Percentiles rank a stretch among this genome's conserved stretches.
Conservation (phyloP, 768 basidiomycete genomes). For the Boletellus ananas region DNA sequence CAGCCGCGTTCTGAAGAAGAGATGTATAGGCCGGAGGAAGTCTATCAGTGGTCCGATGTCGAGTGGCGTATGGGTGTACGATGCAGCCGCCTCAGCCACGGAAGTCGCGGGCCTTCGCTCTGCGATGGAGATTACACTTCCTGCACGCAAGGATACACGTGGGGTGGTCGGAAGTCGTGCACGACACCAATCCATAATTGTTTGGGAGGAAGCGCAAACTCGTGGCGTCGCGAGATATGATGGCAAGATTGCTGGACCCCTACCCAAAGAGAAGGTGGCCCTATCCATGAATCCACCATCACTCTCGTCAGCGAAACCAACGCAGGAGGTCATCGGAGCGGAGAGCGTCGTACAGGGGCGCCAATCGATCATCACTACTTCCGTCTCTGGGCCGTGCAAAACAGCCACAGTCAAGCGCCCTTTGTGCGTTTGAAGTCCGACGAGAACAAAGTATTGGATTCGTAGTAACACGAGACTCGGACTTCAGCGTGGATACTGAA, state of each 20-base stretch:
- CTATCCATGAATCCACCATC: background rate
- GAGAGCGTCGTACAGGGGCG: conserved; percentile 3
- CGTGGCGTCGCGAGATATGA: conserved; percentile 9
- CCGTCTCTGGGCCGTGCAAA: conserved; percentile 7
- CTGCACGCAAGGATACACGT: background rate
- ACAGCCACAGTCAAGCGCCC: conserved; percentile 16
- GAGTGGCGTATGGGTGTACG: conserved; percentile 45
- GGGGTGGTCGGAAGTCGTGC: conserved; percentile 5
- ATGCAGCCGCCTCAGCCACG: conserved; percentile 44
- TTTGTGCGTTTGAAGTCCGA: conserved; percentile 7
- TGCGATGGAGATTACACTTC: conserved; percentile 22
- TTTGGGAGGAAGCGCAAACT: conserved; percentile 13
- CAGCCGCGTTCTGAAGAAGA: conserved; percentile 47
- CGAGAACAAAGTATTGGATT: background rate
- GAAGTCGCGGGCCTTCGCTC: conserved; percentile 28
- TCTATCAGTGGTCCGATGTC: conserved; percentile 37
- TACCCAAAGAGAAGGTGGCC: conserved; percentile 3
- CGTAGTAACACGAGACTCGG: too few relatives aligned
- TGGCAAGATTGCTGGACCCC: conserved; percentile 19
- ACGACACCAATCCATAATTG: conserved; percentile 26
- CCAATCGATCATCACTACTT: conserved; percentile 4
- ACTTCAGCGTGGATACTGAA: too few relatives aligned
- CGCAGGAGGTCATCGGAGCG: background rate
- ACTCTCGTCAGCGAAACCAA: background rate
- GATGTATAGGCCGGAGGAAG: conserved; percentile 51